phyloP scores from a whole-genome alignment of 139 green algal species.

The Desmodesmus armatus region DNA sequence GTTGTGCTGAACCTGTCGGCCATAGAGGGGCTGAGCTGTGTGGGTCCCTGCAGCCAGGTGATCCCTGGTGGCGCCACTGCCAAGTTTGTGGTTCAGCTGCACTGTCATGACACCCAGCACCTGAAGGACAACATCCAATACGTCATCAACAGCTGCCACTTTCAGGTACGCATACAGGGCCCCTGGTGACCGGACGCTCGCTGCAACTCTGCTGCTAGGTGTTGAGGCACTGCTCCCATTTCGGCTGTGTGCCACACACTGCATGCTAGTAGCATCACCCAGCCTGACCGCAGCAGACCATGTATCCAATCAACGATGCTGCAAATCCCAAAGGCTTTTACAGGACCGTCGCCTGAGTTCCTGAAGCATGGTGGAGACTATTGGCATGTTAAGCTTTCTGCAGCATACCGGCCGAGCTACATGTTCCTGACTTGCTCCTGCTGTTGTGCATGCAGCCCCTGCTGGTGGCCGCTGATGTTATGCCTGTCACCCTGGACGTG shows the following conservation, averaged over 20 bases:
- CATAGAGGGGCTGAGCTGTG: conserved; percentile 51
- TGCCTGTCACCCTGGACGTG: conserved; percentile 73
- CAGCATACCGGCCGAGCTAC: too few relatives aligned
- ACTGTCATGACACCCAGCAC: conserved; percentile 35
- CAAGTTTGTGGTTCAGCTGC: conserved; percentile 69
- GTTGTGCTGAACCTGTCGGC: conserved; percentile 67
- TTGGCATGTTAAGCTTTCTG: too few relatives aligned
- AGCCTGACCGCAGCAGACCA: too few relatives aligned
- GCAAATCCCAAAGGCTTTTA: too few relatives aligned
- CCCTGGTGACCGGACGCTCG: too few relatives aligned
- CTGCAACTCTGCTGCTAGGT: too few relatives aligned
- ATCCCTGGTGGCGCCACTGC: conserved; percentile 58
- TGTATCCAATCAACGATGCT: too few relatives aligned
- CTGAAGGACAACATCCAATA: conserved; percentile 71
- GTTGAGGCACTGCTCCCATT: too few relatives aligned
- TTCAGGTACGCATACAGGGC: conserved; percentile 59
- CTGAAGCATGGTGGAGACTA: too few relatives aligned
- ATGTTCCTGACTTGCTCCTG: not conserved
- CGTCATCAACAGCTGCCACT: conserved; percentile 76
- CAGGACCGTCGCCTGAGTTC: too few relatives aligned
- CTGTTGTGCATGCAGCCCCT: conserved; percentile 38
- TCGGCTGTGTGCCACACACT: too few relatives aligned
- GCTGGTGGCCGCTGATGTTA: conserved; percentile 67
- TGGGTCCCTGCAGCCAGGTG: conserved; percentile 55
- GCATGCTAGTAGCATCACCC: too few relatives aligned